Percentiles rank a stretch among this genome's conserved stretches.
These are phyloP conservation scores for Hyaloperonospora brassicae DNA, from an alignment of 352 stramenopile genomes.

Conservation along the genomic window DNA sequence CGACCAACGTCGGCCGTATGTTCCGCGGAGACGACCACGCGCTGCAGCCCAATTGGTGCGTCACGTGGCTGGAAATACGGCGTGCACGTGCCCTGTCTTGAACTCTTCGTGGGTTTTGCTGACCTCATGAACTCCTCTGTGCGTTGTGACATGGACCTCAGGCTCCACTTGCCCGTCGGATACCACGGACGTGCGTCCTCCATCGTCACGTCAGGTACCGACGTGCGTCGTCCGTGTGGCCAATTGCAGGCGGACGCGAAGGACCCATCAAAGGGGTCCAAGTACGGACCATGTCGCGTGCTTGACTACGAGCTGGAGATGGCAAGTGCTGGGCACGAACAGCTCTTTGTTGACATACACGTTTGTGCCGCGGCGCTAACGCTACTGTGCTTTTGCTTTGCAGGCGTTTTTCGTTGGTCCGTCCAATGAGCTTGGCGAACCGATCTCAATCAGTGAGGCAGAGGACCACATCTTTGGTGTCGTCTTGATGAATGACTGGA, in stretches of 20 bases:
- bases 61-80: not conserved
- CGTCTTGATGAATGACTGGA: conserved; percentile 98
- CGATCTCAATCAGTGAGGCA: conserved; percentile 34
- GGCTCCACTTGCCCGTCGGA: conserved; percentile 92
- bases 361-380: not conserved
- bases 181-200: conserved; percentile 94
- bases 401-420: conserved; percentile 90
- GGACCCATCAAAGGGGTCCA: conserved; percentile 89
- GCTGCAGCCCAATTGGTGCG: conserved; percentile 92
- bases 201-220: conserved; percentile 82
- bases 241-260: conserved; percentile 88
- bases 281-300: conserved; percentile 82
- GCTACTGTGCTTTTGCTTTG: not conserved
- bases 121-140: not conserved
- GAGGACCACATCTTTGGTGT: conserved; percentile 95
- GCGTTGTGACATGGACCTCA: conserved; percentile 5
- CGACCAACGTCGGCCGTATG: conserved; percentile 93
- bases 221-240: conserved; percentile 79
- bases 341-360: not conserved
- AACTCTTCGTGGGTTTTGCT: not conserved
- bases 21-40: conserved; percentile 92
- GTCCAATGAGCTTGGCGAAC: conserved; percentile 82
- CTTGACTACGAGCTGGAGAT: conserved; percentile 98
- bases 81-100: not conserved
- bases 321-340: conserved; percentile 11